These are phyloP conservation scores for Suillus lakei DNA, from an alignment of 768 basidiomycete genomes.

Conservation along the genomic window DNA sequence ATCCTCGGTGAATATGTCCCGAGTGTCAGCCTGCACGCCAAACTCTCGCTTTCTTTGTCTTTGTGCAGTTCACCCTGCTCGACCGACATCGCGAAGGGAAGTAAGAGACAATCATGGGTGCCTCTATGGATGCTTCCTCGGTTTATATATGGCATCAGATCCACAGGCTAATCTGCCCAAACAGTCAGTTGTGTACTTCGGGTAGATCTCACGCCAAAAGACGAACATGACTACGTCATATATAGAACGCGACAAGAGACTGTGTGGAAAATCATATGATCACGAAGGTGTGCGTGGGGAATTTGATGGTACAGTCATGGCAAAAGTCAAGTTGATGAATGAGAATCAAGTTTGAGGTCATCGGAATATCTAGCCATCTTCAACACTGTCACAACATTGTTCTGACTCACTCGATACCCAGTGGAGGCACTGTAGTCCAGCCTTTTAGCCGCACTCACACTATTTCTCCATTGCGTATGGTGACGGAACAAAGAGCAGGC, in stretches of 20 bases:
- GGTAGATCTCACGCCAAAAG: neutral
- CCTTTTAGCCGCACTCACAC: too few relatives aligned
- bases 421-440: neutral
- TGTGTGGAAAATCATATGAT: neutral
- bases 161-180: neutral
- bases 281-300: neutral
- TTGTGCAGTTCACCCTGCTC: slow-evolving; percentile 6
- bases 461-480: neutral
- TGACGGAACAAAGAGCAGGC: neutral
- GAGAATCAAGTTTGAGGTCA: neutral
- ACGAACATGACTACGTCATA: neutral
- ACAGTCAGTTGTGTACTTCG: neutral
- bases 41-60: slow-evolving; percentile 9
- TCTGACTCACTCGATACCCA: neutral
- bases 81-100: slow-evolving; percentile 23
- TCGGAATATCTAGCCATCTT: neutral
- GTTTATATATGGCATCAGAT: slow-evolving; percentile 6
- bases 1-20: slow-evolving; percentile 32
- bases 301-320: neutral
- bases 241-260: neutral
- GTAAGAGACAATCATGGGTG: neutral
- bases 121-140: neutral
- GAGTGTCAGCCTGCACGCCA: slow-evolving; percentile 16
- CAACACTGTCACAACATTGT: neutral
- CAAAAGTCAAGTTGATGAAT: too few relatives aligned